Evolutionary conservation across 2,329 filamentous ascomycete species (phyloP).

Genomic region (Diaporthe capsici): DNA sequence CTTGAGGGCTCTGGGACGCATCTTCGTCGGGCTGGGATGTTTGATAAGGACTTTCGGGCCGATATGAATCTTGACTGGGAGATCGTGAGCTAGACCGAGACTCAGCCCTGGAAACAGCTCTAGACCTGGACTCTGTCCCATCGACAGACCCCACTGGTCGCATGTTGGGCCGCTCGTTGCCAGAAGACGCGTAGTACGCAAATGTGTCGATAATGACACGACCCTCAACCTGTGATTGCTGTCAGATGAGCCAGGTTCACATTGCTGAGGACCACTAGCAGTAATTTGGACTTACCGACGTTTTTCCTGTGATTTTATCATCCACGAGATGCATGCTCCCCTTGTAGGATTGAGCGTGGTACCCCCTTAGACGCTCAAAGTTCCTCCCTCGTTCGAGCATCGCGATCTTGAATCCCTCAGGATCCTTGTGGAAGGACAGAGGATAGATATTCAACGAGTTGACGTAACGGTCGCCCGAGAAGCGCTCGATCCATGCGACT

Average conservation of each 20-base stretch:
- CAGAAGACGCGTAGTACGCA: not conserved
- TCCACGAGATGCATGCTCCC: not conserved
- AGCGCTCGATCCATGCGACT: not conserved
- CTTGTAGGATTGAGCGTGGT: not conserved
- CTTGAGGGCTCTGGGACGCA: not conserved
- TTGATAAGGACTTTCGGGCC: too few species aligned
- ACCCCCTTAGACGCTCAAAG: not conserved
- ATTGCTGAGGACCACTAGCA: not conserved
- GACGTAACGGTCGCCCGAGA: not conserved
- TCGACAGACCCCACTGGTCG: not conserved
- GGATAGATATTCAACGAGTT: not conserved
- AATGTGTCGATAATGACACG: conserved; percentile 4
- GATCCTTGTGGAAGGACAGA: not conserved
- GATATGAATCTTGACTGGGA: not conserved
- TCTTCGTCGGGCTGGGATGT: not conserved
- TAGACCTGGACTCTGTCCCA: not conserved
- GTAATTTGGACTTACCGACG: not conserved
- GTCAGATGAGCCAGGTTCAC: not conserved
- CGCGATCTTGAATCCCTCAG: not conserved
- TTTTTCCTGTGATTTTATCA: not conserved
- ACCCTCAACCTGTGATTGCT: not conserved
- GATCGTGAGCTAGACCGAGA: not conserved
- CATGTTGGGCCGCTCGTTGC: not conserved
- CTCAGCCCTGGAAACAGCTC: not conserved
- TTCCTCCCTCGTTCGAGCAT: conserved; percentile 9